Percentiles rank a stretch among this genome's conserved stretches.
These are phyloP conservation scores for Phycomyces blakesleeanus DNA, from an alignment of 192 early-diverging fungal species.

Conservation along the genomic window DNA sequence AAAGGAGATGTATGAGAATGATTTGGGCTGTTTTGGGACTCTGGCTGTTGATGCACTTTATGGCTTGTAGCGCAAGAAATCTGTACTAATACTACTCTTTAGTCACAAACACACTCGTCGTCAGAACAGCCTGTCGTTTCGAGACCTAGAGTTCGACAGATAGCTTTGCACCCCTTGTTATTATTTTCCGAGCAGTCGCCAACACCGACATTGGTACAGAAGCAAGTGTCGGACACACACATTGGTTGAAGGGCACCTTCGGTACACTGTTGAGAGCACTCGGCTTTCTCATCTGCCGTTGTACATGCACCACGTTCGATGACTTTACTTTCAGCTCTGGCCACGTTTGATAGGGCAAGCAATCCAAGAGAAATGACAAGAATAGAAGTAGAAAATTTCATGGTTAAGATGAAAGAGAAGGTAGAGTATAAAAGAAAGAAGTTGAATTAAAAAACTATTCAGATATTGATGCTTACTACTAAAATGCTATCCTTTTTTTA, in stretches of 20 bases:
- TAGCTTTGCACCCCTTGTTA: constrained; percentile 6
- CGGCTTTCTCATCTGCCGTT: constrained; percentile 1
- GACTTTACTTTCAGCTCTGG: background rate
- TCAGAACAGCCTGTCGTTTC: constrained; percentile 5
- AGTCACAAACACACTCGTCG: constrained; percentile 8
- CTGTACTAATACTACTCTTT: background rate
- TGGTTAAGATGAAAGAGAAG: background rate
- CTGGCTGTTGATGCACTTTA: background rate
- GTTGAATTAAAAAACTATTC: background rate
- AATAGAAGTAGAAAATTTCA: background rate
- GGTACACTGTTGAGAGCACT: constrained; percentile 5
- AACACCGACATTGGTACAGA: constrained; percentile 9
- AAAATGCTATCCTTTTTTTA: background rate
- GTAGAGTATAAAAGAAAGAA: background rate
- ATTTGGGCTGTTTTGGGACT: too few relatives aligned
- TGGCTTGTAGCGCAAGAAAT: background rate
- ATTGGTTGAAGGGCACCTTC: constrained; percentile 6
- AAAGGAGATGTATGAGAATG: too few relatives aligned
- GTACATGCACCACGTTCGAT: constrained; percentile 3
- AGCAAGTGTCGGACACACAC: constrained; percentile 7
- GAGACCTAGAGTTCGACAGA: constrained; percentile 5
- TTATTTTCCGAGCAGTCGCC: constrained; percentile 7
- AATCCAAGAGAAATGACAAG: background rate
- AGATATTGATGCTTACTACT: background rate
- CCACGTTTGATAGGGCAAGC: background rate